phyloP scores from a whole-genome alignment of 768 basidiomycete species.

The Cystobasidium tubakii region DNA sequence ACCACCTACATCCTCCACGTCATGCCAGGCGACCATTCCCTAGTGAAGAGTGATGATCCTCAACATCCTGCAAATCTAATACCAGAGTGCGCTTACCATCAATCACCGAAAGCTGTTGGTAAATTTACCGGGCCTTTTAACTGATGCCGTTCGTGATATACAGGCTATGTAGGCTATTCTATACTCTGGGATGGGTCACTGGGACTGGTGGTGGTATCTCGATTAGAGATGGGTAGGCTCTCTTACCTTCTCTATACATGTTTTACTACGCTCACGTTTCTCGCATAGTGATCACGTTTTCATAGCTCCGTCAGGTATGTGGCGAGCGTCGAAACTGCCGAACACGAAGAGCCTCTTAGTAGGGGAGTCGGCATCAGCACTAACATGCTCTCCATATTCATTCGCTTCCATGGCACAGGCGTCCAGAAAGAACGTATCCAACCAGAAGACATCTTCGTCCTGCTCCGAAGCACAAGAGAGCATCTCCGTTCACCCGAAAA shows the following conservation, averaged over 20 bases:
- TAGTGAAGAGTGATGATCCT: slow-evolving; percentile 48
- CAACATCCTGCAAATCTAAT: slow-evolving; percentile 83
- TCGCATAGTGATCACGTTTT: slow-evolving; percentile 22
- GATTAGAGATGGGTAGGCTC: slow-evolving; percentile 42
- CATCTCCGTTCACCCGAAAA: slow-evolving; percentile 71
- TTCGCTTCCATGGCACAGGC: slow-evolving; percentile 75
- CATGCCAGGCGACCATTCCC: slow-evolving; percentile 40
- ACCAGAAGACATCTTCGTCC: slow-evolving; percentile 77
- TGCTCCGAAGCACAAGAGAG: slow-evolving; percentile 67
- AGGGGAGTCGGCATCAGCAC: no score
- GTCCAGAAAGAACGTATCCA: slow-evolving; percentile 85
- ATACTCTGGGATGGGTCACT: slow-evolving; percentile 84
- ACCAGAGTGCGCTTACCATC: slow-evolving; percentile 55
- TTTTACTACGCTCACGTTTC: not conserved
- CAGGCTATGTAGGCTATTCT: slow-evolving; percentile 68
- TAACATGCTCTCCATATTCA: slow-evolving; percentile 57
- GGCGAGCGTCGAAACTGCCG: not conserved
- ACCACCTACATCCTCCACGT: no score
- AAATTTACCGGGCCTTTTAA: not conserved
- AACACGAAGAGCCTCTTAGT: no score
- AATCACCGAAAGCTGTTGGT: not conserved
- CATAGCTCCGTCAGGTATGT: slow-evolving; percentile 12
- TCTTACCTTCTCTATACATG: not conserved
- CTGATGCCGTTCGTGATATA: no score
- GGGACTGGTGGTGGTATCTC: slow-evolving; percentile 62